Percentiles rank a stretch among this genome's conserved stretches.
Conservation (phyloP, 2,329 filamentous ascomycete genomes). For the Ceratocystis alfenasii region DNA sequence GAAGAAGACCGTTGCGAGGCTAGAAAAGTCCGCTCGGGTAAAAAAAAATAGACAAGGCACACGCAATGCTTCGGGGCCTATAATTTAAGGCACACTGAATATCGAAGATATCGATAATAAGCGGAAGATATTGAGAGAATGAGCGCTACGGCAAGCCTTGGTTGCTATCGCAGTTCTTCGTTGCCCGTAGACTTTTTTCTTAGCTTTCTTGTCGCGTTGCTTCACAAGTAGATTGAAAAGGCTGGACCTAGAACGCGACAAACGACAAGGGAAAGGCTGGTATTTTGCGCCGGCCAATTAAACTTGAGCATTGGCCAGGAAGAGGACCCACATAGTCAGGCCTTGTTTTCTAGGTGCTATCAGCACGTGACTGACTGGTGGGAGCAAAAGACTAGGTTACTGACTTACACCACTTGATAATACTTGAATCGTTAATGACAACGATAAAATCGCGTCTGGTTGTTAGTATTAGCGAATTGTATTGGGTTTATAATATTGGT, state of each 20-base stretch:
- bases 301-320: slow-evolving; percentile 3
- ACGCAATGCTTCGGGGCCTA: neutral
- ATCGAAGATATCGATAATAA: neutral
- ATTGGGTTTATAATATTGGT: neutral
- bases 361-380: slow-evolving; percentile 8
- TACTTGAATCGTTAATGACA: too few species aligned
- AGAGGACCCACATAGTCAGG: slow-evolving; percentile 4
- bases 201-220: slow-evolving; percentile 16
- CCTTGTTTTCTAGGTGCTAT: neutral
- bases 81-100: neutral
- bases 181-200: neutral
- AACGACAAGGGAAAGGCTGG: slow-evolving; percentile 19
- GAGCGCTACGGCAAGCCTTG: neutral
- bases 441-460: too few species aligned
- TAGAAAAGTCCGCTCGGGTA: neutral
- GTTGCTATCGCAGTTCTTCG: neutral
- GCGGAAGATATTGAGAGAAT: neutral
- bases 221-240: slow-evolving; percentile 13
- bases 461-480: neutral
- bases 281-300: slow-evolving; percentile 20
- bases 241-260: slow-evolving; percentile 20
- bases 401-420: too few species aligned
- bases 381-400: too few species aligned
- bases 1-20: neutral
- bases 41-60: neutral